phyloP scores from a whole-genome alignment of 2,329 filamentous ascomycete genomes.

The Pseudogymnoascus sp. region DNA sequence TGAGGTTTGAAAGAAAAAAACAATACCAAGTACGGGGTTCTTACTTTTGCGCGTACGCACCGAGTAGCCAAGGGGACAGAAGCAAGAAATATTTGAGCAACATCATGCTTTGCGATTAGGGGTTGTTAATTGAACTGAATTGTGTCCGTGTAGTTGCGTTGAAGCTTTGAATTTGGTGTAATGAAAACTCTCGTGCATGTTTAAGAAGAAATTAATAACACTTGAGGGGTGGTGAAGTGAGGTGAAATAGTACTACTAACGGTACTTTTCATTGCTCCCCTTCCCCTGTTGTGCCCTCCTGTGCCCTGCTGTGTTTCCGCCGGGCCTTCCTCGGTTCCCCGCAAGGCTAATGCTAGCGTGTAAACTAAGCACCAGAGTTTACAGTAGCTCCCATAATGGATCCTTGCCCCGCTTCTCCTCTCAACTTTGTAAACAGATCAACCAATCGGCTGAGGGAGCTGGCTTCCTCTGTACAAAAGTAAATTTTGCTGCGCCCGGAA shows the following conservation, averaged over 20 bases:
- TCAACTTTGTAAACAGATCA: too few relatives aligned
- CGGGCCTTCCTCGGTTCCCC: too few relatives aligned
- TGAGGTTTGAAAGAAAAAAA: not conserved
- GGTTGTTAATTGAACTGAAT: not conserved
- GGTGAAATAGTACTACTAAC: not conserved
- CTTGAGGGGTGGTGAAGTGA: not conserved
- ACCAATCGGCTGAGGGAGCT: not conserved
- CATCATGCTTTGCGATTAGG: not conserved
- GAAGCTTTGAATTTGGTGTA: not conserved
- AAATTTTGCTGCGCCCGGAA: not conserved
- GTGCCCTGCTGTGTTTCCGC: too few relatives aligned
- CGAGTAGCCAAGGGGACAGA: not conserved
- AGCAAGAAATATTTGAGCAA: not conserved
- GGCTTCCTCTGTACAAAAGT: not conserved
- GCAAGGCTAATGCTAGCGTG: too few relatives aligned
- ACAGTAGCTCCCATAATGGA: too few relatives aligned
- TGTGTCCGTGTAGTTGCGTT: not conserved
- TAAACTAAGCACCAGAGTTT: too few relatives aligned
- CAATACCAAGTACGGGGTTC: not conserved
- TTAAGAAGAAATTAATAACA: not conserved
- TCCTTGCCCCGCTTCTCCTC: too few relatives aligned
- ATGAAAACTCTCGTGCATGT: not conserved
- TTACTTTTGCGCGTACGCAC: not conserved
- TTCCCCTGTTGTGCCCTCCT: too few relatives aligned
- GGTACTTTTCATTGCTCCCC: not conserved